Base-by-base conservation (phyloP, 768 basidiomycete genomes). In the Kwoniella botswanensis region DNA sequence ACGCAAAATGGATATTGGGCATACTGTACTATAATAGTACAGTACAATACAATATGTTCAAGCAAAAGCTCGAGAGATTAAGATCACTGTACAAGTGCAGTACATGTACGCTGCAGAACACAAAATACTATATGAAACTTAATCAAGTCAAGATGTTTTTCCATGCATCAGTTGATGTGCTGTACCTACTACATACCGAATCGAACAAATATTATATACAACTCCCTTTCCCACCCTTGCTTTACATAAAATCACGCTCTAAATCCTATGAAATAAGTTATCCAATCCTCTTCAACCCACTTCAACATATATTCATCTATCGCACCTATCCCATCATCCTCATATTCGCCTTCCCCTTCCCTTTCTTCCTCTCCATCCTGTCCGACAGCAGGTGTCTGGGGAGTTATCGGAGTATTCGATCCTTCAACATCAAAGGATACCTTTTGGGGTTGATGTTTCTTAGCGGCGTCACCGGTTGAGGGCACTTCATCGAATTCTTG, bases 291-390 rank as follows among this genome's bases (percentile, higher is more conserved):
- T 61, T 84, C 82, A n/a, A 84, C 84, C 63, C 72, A 74, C 18
- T 67, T 70, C 52, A 97, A 85, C 93, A 97, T 94, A 78, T 93
- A 94, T 67, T 94, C 93, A 52, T 90, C 89, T 18, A 91, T 86
- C 10, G 89, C 90, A 17, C 92, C 93, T 1, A 91, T 90, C 46
- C 91, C 89, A 42, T 84, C 84, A 18, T 84, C 84, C 18, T 79
- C 82, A 41, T 82, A 83, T 7, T 80, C 85, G 12, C 79, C 85
- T 44, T 78, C 82, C 35, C 76, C 83, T 10, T 72, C 81, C 21
- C 73, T 76, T 12, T 60, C 76, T 15, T 85, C 87, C 3, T 86
- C 81, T 10, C 26, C 58, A 29, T 35, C 69, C 22, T 72, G 71
- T n/a, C 54, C 68, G 26, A 67, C 11, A 22, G 21, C 63, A 15